A percentile compares a stretch with the other conserved stretches of the same genome.
Conservation (phyloP, 164 flowering plant species). For the Berberis vulgaris region DNA sequence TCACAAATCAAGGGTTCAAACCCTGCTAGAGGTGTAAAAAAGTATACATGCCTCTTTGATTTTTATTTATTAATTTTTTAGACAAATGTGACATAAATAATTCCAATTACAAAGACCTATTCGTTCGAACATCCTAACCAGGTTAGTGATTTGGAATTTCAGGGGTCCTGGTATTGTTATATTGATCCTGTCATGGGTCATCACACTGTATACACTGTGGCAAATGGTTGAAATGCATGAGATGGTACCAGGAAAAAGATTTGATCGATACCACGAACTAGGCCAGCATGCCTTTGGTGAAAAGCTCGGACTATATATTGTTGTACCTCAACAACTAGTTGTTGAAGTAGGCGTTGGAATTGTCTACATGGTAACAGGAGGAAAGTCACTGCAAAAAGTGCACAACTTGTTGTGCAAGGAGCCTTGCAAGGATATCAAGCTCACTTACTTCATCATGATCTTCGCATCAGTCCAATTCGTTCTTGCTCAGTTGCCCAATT, state of each 20-base stretch:
- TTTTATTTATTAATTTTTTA: no score
- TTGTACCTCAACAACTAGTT: neutral
- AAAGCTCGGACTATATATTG: neutral
- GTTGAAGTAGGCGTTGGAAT: neutral
- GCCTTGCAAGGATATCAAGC: no score
- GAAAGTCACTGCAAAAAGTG: neutral
- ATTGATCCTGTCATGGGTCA: neutral
- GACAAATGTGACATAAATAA: no score
- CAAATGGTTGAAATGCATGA: neutral
- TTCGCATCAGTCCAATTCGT: neutral
- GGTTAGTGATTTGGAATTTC: neutral
- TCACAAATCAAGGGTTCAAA: no score
- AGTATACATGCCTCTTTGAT: no score
- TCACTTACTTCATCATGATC: neutral
- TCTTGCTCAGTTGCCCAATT: neutral
- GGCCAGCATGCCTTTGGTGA: neutral
- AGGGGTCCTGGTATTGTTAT: neutral
- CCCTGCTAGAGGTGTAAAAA: no score
- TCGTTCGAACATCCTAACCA: no score
- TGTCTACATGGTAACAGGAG: slow-evolving; percentile 1
- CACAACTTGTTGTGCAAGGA: neutral
- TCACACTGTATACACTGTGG: neutral
- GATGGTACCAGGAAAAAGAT: neutral
- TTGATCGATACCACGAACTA: neutral
- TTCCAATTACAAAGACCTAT: no score